These are phyloP conservation scores for Ogataea hybrid DNA, from an alignment of 1,139 yeast genomes.

Conservation along the genomic window DNA sequence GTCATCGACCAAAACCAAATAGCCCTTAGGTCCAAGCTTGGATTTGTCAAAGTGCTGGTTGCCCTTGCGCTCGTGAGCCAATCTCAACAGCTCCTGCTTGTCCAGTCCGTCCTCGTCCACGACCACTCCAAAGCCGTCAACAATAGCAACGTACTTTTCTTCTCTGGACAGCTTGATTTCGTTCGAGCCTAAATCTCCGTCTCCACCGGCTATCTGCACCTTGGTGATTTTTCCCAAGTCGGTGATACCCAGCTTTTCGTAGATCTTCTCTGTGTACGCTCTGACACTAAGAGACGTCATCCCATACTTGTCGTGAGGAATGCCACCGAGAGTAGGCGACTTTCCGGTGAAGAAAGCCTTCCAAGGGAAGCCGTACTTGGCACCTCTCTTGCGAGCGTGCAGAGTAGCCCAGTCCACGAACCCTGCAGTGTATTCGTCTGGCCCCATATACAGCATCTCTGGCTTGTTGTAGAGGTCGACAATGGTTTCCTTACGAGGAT, in stretches of 20 bases:
- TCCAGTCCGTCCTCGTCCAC: slow-evolving; percentile 90
- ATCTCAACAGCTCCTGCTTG: slow-evolving; percentile 70
- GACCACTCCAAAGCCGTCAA: slow-evolving; percentile 95
- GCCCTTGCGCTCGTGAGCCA: slow-evolving; percentile 79
- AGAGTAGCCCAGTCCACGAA: slow-evolving; percentile 98
- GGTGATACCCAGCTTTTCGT: slow-evolving; percentile 65
- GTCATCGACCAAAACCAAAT: slow-evolving; percentile 83
- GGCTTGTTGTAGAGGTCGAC: slow-evolving; percentile 82
- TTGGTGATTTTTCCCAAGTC: slow-evolving; percentile 61
- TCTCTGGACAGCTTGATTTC: slow-evolving; percentile 80
- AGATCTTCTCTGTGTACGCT: slow-evolving; percentile 86
- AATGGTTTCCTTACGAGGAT: slow-evolving; percentile 71
- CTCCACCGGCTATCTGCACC: slow-evolving; percentile 98
- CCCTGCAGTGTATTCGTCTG: slow-evolving; percentile 97
- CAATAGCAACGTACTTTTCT: slow-evolving; percentile 83
- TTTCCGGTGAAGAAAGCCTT: slow-evolving; percentile 97
- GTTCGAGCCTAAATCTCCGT: slow-evolving; percentile 96
- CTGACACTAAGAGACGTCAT: slow-evolving; percentile 96
- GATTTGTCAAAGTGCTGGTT: slow-evolving; percentile 66
- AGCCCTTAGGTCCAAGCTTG: slow-evolving; percentile 72
- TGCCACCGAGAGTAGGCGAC: slow-evolving; percentile 89
- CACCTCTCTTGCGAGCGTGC: slow-evolving; percentile 91
- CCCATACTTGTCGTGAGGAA: slow-evolving; percentile 97
- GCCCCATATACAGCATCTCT: slow-evolving; percentile 95
- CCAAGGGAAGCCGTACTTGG: slow-evolving; percentile 95